Evolutionary conservation across 2,329 filamentous ascomycete genomes (phyloP), one percentile per base, ranked within the genome.

Genomic region (Elsinoe arachidis): DNA sequence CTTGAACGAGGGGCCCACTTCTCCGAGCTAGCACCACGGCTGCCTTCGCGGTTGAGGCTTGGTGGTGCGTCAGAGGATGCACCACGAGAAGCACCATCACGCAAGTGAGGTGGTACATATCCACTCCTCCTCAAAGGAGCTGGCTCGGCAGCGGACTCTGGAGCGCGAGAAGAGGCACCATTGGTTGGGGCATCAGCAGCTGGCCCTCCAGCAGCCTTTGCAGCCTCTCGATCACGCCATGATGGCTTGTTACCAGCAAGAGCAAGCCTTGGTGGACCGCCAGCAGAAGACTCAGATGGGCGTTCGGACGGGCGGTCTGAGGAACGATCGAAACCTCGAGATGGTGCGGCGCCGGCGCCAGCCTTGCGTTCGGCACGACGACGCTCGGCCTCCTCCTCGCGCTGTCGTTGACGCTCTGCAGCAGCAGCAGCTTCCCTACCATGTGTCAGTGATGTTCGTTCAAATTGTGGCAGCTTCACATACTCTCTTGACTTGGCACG

Each of bases 311-410:
- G 23, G 23, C 57, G 73, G 63, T 78, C 77, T 56, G 75, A 71
- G 51, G 73, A 65, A 60, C 77, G 76, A 47, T 75, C 72, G 53
- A 74, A 66, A 10, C 46, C 14, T 26, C 58, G 58, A 51, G 74
- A 72, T 68, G 73, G 63, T 61, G 69, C 66, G 62, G 69, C 71
- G 51, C 69, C 69, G 62, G 69, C 71, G 49, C 69, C 69, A 64
- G 74, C 75, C 66, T 69, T 69, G 80, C 81, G 73, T 82, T 88
- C 71, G 83, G 83, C 59, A 80, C 85, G 67, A 79, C 82, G 71
- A 81, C 83, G 87, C 73, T 91, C 83, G 14, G 90, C 91, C 72
- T 96, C 91, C 66, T 93, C 90, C 72, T 95, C 91, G 70, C 88
- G 85, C 68, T 90, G 82, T 65, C 83, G 84, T 74, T 96, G 92